Evolutionary conservation across 1,139 yeast species (phyloP).

Genomic region (Kurtzmaniella quercitrusa): DNA sequence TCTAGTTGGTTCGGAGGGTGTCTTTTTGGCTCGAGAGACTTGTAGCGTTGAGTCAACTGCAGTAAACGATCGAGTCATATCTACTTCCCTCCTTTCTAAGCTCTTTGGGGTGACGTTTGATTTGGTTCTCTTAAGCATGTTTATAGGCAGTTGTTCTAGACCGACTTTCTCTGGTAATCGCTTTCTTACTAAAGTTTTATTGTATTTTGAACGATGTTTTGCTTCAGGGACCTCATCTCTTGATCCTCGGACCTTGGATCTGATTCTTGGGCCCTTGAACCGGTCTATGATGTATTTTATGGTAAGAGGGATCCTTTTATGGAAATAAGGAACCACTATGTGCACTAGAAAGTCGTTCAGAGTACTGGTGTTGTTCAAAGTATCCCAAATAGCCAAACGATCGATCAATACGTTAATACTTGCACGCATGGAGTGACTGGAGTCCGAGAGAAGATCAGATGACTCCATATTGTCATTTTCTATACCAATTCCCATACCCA

Average conservation of each 20-base stretch:
- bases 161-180: neutral
- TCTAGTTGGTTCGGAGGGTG: neutral
- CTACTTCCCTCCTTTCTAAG: slow-evolving; percentile 46
- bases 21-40: slow-evolving; percentile 9
- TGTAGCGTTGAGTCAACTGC: slow-evolving; percentile 9
- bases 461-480: neutral
- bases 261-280: slow-evolving; percentile 46
- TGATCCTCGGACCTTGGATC: slow-evolving; percentile 10
- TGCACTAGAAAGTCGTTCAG: slow-evolving; percentile 49
- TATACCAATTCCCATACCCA: slow-evolving; percentile 34
- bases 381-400: slow-evolving; percentile 53
- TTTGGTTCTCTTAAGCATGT: slow-evolving; percentile 36
- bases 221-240: slow-evolving; percentile 1
- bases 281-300: slow-evolving; percentile 46
- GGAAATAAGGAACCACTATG: slow-evolving; percentile 53
- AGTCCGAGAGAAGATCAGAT: slow-evolving; percentile 14
- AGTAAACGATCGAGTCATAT: slow-evolving; percentile 23
- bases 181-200: slow-evolving; percentile 1
- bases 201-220: slow-evolving; percentile 8
- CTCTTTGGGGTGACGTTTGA: slow-evolving; percentile 38
- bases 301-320: slow-evolving; percentile 43
- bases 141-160: slow-evolving; percentile 19
- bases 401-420: slow-evolving; percentile 42
- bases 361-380: slow-evolving; percentile 33
- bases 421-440: neutral